Evolutionary conservation across 805 yeast genomes (phyloP).

Genomic region (Ogataea trehaloabstinens): DNA sequence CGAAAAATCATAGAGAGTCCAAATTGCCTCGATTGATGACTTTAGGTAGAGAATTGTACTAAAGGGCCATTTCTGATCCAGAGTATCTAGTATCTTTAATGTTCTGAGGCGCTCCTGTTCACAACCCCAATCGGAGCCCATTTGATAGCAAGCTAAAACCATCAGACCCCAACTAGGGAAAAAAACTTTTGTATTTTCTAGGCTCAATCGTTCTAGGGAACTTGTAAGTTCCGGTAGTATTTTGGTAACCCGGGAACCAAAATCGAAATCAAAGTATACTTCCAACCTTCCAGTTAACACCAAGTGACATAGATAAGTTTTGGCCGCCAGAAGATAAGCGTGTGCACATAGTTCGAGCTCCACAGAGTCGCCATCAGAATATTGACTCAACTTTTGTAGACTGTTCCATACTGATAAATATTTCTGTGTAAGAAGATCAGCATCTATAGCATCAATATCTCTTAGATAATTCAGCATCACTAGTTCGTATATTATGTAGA

Average conservation of each 20-base stretch:
- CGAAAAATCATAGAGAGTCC: conserved; percentile 30
- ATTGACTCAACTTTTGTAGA: conserved; percentile 12
- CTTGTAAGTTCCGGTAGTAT: conserved; percentile 10
- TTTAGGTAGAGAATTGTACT: conserved; percentile 21
- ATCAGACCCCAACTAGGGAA: conserved; percentile 33
- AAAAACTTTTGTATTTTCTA: conserved; percentile 10
- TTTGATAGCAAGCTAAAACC: conserved; percentile 22
- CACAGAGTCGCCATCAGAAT: conserved; percentile 1
- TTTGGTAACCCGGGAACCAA: conserved; percentile 4
- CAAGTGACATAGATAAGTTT: conserved; percentile 17
- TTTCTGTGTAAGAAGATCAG: conserved; percentile 5
- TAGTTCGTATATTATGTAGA: conserved; percentile 21
- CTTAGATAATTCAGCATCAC: conserved; percentile 16
- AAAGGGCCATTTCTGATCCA: conserved; percentile 28
- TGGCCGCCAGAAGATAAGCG: conserved; percentile 21
- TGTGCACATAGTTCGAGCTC: conserved; percentile 21
- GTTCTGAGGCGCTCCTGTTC: conserved; percentile 16
- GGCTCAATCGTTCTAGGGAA: conserved; percentile 12
- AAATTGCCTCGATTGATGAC: conserved; percentile 26
- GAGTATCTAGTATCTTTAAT: conserved; percentile 18
- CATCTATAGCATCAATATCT: conserved; percentile 5
- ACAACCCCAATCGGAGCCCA: conserved; percentile 16
- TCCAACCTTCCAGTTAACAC: conserved; percentile 9
- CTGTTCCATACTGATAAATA: conserved; percentile 11
- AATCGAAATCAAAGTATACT: conserved; percentile 9